Conservation (phyloP, 805 yeast species). For the Barnettozyma sp. region DNA sequence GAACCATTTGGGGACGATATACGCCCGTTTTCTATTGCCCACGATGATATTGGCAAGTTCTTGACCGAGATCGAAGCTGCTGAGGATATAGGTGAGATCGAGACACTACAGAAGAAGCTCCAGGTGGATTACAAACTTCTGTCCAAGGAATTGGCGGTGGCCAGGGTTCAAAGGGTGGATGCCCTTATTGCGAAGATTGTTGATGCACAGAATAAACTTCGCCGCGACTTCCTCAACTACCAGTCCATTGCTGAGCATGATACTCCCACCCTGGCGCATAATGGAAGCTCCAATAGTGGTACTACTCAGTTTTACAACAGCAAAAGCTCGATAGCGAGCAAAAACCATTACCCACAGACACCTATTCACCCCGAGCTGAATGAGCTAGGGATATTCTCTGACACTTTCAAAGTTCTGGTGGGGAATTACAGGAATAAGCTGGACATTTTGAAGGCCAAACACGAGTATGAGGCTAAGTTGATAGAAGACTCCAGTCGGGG, state of each 20-base stretch:
- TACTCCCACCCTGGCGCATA: constrained; percentile 14
- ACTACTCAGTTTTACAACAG: constrained; percentile 1
- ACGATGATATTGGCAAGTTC: too few relatives aligned
- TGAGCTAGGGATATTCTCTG: constrained; percentile 19
- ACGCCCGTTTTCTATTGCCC: too few relatives aligned
- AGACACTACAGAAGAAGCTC: constrained; percentile 20
- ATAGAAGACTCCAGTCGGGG: constrained; percentile 15
- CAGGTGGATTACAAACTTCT: constrained; percentile 28
- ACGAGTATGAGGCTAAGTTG: constrained; percentile 16
- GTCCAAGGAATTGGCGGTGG: constrained; percentile 25
- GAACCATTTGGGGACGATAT: too few relatives aligned
- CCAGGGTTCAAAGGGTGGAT: constrained; percentile 28
- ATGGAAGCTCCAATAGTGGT: too few relatives aligned
- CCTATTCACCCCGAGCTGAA: constrained; percentile 13
- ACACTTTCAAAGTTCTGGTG: constrained; percentile 16
- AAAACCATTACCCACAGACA: constrained; percentile 8
- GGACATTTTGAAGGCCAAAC: constrained; percentile 12
- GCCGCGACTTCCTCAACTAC: constrained; percentile 15
- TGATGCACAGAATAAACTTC: constrained; percentile 21
- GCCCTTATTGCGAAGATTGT: constrained; percentile 29
- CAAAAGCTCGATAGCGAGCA: constrained; percentile 13
- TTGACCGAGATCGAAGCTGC: constrained; percentile 5
- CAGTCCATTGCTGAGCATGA: constrained; percentile 16
- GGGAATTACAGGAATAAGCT: constrained; percentile 14
- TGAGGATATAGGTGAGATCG: constrained; percentile 15